phyloP scores from a whole-genome alignment of 345 rosid species.

The Lumnitzera littorea region DNA sequence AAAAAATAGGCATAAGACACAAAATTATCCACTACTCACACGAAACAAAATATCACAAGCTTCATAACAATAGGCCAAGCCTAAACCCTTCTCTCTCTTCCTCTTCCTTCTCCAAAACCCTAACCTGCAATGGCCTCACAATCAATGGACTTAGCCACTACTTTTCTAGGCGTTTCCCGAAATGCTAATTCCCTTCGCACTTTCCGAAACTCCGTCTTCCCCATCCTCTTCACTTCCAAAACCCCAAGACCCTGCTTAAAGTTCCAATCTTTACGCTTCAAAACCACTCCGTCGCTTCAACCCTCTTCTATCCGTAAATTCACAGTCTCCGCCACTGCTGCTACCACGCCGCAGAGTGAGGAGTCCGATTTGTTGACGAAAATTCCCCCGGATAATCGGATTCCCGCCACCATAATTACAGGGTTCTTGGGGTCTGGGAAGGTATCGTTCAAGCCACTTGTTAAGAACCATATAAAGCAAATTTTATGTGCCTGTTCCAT shows the following conservation, averaged over 20 bases:
- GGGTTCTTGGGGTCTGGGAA: conserved; percentile 95
- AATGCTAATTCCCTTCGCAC: conserved; percentile 19
- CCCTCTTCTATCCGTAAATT: conserved; percentile 27
- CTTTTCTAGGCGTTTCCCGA: conserved; percentile 49
- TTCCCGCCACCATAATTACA: conserved; percentile 93
- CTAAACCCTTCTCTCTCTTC: conserved; percentile 1
- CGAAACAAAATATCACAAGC: too few relatives aligned
- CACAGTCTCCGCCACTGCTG: conserved; percentile 47
- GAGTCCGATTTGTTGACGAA: conserved; percentile 58
- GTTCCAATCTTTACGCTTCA: conserved; percentile 19
- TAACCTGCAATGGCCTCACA: conserved; percentile 43
- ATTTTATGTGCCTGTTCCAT: too few relatives aligned
- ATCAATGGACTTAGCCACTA: conserved; percentile 55
- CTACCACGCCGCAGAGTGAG: conserved; percentile 45
- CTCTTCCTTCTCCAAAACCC: not conserved
- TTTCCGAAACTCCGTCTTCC: conserved; percentile 29
- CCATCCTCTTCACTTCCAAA: conserved; percentile 22
- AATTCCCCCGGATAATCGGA: conserved; percentile 73
- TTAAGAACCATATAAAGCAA: too few relatives aligned
- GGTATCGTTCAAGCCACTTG: conserved; percentile 23
- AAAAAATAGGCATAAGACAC: too few relatives aligned
- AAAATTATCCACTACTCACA: too few relatives aligned
- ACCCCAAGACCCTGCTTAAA: not conserved
- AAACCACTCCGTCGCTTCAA: conserved; percentile 18
- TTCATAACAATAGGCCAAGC: not conserved